Conservation (phyloP, 352 stramenopile species). For the Plasmopara viticola region DNA sequence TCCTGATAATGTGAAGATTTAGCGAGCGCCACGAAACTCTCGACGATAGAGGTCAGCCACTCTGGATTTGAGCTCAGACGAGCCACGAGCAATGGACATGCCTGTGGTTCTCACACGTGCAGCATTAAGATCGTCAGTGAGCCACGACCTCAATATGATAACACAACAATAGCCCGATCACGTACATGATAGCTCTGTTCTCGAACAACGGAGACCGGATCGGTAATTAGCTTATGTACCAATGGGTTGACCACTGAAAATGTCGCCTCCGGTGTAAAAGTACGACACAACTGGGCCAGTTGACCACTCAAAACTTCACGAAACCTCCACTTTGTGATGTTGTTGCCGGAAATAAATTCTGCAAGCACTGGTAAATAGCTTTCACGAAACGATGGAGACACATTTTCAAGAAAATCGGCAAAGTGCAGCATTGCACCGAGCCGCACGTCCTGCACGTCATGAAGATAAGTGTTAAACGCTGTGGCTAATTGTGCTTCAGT, state of each 20-base stretch:
- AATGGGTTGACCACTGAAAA: slow-evolving; percentile 76
- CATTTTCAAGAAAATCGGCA: slow-evolving; percentile 72
- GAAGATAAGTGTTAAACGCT: slow-evolving; percentile 80
- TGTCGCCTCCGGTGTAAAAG: slow-evolving; percentile 62
- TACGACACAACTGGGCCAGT: slow-evolving; percentile 57
- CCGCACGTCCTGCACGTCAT: slow-evolving; percentile 76
- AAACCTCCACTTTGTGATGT: slow-evolving; percentile 83
- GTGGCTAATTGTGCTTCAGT: slow-evolving; percentile 73
- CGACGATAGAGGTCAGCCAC: slow-evolving; percentile 42
- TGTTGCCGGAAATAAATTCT: slow-evolving; percentile 56
- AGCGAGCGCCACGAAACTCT: slow-evolving; percentile 46
- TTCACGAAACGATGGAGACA: slow-evolving; percentile 65
- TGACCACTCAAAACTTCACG: slow-evolving; percentile 71
- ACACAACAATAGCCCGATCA: slow-evolving; percentile 4
- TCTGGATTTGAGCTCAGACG: slow-evolving; percentile 36
- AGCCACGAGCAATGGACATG: slow-evolving; percentile 57
- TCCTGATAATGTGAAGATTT: slow-evolving; percentile 53
- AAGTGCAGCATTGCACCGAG: slow-evolving; percentile 82
- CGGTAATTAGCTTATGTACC: slow-evolving; percentile 67
- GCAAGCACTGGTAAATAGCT: slow-evolving; percentile 74
- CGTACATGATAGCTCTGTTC: slow-evolving; percentile 60
- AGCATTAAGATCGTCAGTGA: slow-evolving; percentile 2
- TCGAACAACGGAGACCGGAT: slow-evolving; percentile 65
- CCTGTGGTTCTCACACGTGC: slow-evolving; percentile 21
- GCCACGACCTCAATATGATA: slow-evolving; percentile 1